Evolutionary conservation across 179 eudicot species (phyloP), one percentile per base, ranked within the genome.

Genomic region (Silene coronaria): DNA sequence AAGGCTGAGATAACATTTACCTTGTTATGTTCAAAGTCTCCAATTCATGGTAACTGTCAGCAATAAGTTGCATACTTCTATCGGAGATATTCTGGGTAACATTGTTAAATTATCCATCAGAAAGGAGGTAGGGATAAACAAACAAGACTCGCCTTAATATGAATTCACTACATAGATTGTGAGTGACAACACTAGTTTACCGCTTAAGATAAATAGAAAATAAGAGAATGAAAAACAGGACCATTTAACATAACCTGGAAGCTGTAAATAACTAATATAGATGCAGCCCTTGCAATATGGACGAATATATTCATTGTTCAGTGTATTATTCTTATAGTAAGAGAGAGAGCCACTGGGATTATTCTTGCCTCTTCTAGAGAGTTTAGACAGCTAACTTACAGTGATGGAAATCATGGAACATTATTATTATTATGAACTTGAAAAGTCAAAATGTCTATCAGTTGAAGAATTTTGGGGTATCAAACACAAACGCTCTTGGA

Each of bases 1-100:
- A 69, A 51, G 10, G 28, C 57, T 10, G 19, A 64, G n/a, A 64
- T 36, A 17, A 36, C 30, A 60, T 59, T 73, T 81, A 90, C 98
- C 98, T 89, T 5, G 98, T 94, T 69, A 94, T 84, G 78, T 94
- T 88, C 84, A 94, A 79, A 48, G 77, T 80, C 79, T 90, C 88
- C 82, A 94, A 75, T 45, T 84, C 83, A 70, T 72, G 80, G 73
- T 89, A 90, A 23, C 83, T 86, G 68, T 83, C 87, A 68, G 97
- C 88, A 82, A 94, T 77, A 63, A 88, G 81, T 77, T 86, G 84
- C 89, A 92, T 81, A 77, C 94, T 83, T 83, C 86, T 82, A 84
- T 92, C 97, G 61, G 96, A 66, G 79, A 94, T 84, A 81, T 83
- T 86, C 98, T 94, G 91, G 74, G 65, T 77, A 28, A 70, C 70